Evolutionary conservation across 2,329 filamentous ascomycete genomes (phyloP).

Genomic region (Aspergillus versicolor): DNA sequence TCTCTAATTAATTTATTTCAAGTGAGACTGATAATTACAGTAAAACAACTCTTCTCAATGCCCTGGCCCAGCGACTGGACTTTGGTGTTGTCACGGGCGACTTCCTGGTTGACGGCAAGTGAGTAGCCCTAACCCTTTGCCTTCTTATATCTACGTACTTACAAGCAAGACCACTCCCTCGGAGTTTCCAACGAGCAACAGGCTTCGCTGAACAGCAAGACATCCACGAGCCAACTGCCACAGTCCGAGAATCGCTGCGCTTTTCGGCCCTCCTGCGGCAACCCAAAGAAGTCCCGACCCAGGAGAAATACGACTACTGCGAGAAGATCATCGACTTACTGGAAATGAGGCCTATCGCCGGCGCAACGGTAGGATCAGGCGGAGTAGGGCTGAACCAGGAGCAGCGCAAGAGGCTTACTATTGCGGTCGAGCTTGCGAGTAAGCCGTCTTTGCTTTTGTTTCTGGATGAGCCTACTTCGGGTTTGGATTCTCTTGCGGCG

Average conservation of each 20-base stretch:
- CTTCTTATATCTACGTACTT: background rate
- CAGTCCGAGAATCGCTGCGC: conserved; percentile 64
- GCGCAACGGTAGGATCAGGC: conserved; percentile 61
- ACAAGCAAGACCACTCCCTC: conserved; percentile 38
- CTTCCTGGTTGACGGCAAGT: conserved; percentile 48
- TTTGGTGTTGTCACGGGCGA: conserved; percentile 45
- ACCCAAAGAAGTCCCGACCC: conserved; percentile 53
- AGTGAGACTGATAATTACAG: conserved; percentile 24
- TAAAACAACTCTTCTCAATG: conserved; percentile 51
- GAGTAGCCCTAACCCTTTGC: conserved; percentile 7
- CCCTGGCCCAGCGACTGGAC: conserved; percentile 46
- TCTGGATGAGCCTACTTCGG: conserved; percentile 63
- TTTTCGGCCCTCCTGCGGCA: conserved; percentile 68
- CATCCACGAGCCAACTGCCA: conserved; percentile 65
- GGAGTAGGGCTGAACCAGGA: conserved; percentile 64
- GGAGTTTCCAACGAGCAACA: conserved; percentile 53
- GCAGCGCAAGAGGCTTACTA: conserved; percentile 66
- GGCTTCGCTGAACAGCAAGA: conserved; percentile 65
- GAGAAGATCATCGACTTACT: conserved; percentile 68
- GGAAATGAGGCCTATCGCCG: conserved; percentile 67
- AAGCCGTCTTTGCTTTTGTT: conserved; percentile 63
- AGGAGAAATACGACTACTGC: conserved; percentile 67
- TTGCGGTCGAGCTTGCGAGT: conserved; percentile 62
- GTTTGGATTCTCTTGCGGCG: conserved; percentile 68
- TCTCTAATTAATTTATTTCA: no score